Base-by-base conservation (phyloP, 1,139 yeast genomes). In the Pichia sp. region DNA sequence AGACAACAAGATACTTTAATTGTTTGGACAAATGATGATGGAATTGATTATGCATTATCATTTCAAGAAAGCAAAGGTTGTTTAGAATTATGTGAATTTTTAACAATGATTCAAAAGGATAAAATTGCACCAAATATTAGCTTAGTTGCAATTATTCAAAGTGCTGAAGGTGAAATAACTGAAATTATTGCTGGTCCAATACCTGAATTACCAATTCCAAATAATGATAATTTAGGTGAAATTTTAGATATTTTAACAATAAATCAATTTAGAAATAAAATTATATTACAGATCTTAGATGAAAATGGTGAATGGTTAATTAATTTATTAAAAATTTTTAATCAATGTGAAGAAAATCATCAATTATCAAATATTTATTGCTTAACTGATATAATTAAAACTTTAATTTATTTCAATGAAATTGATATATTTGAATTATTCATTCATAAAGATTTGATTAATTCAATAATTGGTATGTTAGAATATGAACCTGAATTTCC, bases 31-130 rank as follows among this genome's bases (percentile, higher is more conserved):
- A 96, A 87, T 20, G 63, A 71, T 8, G 71, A 76, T 23, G 92
- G 92, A 4, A 77, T 76, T 48, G 96, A 89, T 61, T 76, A 89
- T 54, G 97, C 97, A 5, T 69, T 92, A 36, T 85, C 95, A 43
- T 92, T 92, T 64, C 97, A 92, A 62, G 97, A 89, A 59, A 80
- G 87, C 35, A 86, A 83, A 42, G 97, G 97, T 0, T 92, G 98
- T 62, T 77, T 86, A 16, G 78, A 81, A 16, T 62, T 90, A 40
- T 87, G 96, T 61, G 92, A 87, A 43, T 89, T 87, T 58, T 74
- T 89, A 35, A 76, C 86, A 23, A 73, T 72, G 47, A 80, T 80
- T 3, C 95, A 85, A 58, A 80, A 76, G 51, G 33, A 42, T n/a
- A 68, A 70, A 41, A 54, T 76, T 23, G 85, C 86, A 51, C 85